Conservation (phyloP, 2,329 filamentous ascomycete species). For the Pyricularia sp. region DNA sequence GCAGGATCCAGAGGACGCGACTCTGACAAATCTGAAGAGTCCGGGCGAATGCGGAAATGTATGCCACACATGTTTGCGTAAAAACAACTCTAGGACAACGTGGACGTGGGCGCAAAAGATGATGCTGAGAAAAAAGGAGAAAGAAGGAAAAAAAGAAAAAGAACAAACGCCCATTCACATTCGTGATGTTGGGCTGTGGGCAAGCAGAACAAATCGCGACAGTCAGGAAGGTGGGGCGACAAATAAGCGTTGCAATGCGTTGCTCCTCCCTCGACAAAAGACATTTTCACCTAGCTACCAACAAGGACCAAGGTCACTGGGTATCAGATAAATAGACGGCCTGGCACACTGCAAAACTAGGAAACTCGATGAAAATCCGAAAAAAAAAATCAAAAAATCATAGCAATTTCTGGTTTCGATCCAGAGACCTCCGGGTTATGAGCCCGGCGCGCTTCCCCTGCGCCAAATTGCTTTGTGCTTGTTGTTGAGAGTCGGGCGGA, state of each 20-base stretch:
- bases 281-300: not conserved
- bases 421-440: slow-evolving; percentile 17
- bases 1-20: slow-evolving; percentile 17
- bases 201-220: not conserved
- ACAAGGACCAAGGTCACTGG: not conserved
- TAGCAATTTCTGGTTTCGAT: slow-evolving; percentile 9
- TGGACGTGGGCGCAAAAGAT: too few relatives aligned
- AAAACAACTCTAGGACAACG: not conserved
- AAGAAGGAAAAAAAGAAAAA: not conserved
- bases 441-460: slow-evolving; percentile 13
- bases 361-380: not conserved
- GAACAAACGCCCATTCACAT: not conserved
- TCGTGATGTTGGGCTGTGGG: not conserved
- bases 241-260: not conserved
- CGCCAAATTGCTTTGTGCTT: slow-evolving; percentile 4
- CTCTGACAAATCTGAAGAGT: slow-evolving; percentile 16
- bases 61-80: slow-evolving; percentile 46
- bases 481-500: not conserved
- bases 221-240: not conserved
- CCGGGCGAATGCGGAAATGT: slow-evolving; percentile 33
- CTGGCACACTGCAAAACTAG: not conserved
- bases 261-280: not conserved
- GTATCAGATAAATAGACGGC: not conserved
- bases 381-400: slow-evolving; percentile 6
- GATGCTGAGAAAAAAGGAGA: too few relatives aligned